Evolutionary conservation across 345 rosid species (phyloP).

Genomic region (Moricandia arvensis): DNA sequence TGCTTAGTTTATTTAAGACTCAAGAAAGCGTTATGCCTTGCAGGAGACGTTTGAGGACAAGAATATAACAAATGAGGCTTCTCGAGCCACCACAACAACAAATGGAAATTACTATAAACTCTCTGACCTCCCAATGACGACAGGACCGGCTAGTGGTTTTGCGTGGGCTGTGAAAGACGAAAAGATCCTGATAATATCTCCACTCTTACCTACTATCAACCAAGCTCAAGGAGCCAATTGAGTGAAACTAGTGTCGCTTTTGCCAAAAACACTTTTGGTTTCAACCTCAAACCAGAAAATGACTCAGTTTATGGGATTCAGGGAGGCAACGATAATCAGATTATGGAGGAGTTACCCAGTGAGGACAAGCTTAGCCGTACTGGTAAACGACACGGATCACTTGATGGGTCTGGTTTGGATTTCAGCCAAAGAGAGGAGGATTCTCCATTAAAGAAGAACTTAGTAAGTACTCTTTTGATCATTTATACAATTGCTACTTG

Average conservation of each 20-base stretch:
- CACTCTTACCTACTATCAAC: slow-evolving; percentile 47
- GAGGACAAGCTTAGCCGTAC: slow-evolving; percentile 27
- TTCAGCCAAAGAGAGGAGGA: slow-evolving; percentile 36
- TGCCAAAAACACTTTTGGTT: slow-evolving; percentile 39
- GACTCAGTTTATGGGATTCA: slow-evolving; percentile 24
- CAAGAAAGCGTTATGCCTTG: slow-evolving; percentile 14
- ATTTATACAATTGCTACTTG: neutral
- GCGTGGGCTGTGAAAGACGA: slow-evolving; percentile 49
- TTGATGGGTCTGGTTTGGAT: slow-evolving; percentile 35
- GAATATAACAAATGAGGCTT: slow-evolving; percentile 33
- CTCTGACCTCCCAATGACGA: slow-evolving; percentile 44
- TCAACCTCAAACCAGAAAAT: slow-evolving; percentile 25
- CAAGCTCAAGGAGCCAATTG: slow-evolving; percentile 45
- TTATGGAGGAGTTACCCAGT: slow-evolving; percentile 21
- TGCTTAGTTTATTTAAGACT: neutral
- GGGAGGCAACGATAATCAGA: slow-evolving; percentile 18
- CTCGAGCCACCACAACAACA: slow-evolving; percentile 32
- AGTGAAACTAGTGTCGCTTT: slow-evolving; percentile 48
- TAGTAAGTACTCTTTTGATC: slow-evolving; percentile 34
- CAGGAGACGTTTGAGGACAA: slow-evolving; percentile 45
- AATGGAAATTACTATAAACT: slow-evolving; percentile 38
- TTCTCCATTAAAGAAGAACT: slow-evolving; percentile 26
- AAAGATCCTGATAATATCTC: slow-evolving; percentile 47
- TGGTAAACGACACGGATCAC: slow-evolving; percentile 35
- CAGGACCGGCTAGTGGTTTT: slow-evolving; percentile 49